phyloP scores from a whole-genome alignment of 2,329 filamentous ascomycete species.

The Aspergillus luchuensis region DNA sequence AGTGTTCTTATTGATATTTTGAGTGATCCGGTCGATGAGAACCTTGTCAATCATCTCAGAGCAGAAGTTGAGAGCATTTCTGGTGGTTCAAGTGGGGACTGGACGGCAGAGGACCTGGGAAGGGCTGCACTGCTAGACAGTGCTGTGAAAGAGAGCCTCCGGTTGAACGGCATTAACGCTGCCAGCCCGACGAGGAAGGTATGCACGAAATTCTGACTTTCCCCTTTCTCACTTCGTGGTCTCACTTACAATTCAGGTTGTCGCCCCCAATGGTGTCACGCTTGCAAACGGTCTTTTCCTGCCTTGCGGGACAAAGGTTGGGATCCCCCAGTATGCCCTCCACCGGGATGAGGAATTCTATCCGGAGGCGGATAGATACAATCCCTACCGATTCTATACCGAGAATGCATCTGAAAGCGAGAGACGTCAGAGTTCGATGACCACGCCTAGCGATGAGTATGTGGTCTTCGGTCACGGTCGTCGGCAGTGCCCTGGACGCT shows the following conservation, averaged over 20 bases:
- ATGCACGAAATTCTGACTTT: not conserved
- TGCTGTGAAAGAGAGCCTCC: conserved; percentile 17
- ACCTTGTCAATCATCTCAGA: conserved; percentile 6
- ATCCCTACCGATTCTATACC: conserved; percentile 18
- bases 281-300: conserved; percentile 15
- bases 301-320: conserved; percentile 17
- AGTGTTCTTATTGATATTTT: conserved; percentile 17
- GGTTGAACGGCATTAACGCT: conserved; percentile 20
- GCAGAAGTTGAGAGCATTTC: conserved; percentile 13
- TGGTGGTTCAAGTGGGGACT: conserved; percentile 1
- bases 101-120: conserved; percentile 14
- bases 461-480: conserved; percentile 20
- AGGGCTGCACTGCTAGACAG: conserved; percentile 14
- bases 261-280: conserved; percentile 11
- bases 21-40: conserved; percentile 6
- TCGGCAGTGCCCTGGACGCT: conserved; percentile 18
- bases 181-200: conserved; percentile 16
- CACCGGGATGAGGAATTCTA: conserved; percentile 19
- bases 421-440: conserved; percentile 11
- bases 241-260: conserved; percentile 5
- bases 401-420: not conserved
- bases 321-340: conserved; percentile 19
- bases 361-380: conserved; percentile 13
- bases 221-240: not conserved
- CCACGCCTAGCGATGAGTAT: conserved; percentile 16